Base-by-base conservation (phyloP, 345 rosid species). In the Acer negundo region DNA sequence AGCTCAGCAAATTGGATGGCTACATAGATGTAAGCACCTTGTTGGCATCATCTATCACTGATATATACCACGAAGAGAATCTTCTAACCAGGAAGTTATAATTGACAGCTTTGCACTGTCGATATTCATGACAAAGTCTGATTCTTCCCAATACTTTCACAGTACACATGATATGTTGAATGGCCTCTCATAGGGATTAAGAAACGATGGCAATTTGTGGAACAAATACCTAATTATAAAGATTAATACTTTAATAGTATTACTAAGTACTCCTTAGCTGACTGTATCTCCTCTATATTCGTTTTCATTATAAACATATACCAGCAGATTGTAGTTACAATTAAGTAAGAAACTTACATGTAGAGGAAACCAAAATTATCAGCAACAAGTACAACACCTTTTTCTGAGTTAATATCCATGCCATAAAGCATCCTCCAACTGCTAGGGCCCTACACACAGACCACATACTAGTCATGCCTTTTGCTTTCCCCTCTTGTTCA, bases 381-480 rank as follows among this genome's bases (percentile, higher is more conserved):
- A 70, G 99, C 93, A 74, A 82, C 91, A 72, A 95, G 86, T 64
- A 93, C 93, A 65, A 88, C 85, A 75, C 91, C 86, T 86, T 88
- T 92, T 77, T 95, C 98, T 9, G 90, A 55, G 83, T 95, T 95
- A 70, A 92, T 70, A 84, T 95, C 99, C 99, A 95, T 92, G 63
- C 97, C 99, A 62, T 92, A 93, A 20, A 95, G 88, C 98, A 95
- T 95, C 87, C 89, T 93, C 98, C 99, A 95, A 68, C 19, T 93
- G 55, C 61, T 76, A 46, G 83, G 85, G 6, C 99, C 99, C 99
- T 95, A 76, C 64, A 75, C 42, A 4, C 20, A 3, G 67, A 68
- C 28, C 62, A 73, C 20, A 24, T 51, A 61, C 16, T 61, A 56
- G 59, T 44, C 44, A 24, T 20, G 17, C 17, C 70, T 38, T 7